Evolutionary conservation across 108 stramenopile species (phyloP).

Genomic region (Cyclotella cryptica): DNA sequence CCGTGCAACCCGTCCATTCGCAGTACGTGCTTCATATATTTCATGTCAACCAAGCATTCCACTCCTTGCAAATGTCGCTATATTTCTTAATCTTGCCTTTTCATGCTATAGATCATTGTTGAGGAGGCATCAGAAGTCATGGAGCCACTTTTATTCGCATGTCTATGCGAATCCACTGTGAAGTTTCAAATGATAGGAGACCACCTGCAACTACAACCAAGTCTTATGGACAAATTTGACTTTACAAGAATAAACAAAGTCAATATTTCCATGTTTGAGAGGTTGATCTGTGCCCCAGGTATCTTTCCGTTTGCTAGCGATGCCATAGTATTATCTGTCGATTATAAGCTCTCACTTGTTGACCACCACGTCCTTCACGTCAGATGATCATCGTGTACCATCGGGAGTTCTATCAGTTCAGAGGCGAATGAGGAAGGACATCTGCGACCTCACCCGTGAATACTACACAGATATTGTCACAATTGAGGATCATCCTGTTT

Average conservation of each 20-base stretch:
- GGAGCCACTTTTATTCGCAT: conserved; percentile 52
- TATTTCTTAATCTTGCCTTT: background rate
- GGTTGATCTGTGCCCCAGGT: conserved; percentile 38
- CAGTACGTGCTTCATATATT: background rate
- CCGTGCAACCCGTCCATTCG: conserved; percentile 49
- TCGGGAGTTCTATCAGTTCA: conserved; percentile 53
- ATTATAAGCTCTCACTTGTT: too few relatives aligned
- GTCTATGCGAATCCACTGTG: conserved; percentile 42
- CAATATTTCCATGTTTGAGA: conserved; percentile 55
- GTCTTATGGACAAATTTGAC: conserved; percentile 42
- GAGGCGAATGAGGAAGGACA: conserved; percentile 54
- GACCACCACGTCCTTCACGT: background rate
- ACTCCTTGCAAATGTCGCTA: background rate
- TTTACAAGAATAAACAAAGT: conserved; percentile 48
- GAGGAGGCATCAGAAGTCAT: conserved; percentile 59
- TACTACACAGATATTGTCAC: conserved; percentile 39
- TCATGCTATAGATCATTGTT: conserved; percentile 18
- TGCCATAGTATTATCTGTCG: background rate
- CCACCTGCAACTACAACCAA: conserved; percentile 52
- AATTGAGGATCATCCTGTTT: conserved; percentile 50
- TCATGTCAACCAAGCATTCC: background rate
- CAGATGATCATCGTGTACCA: conserved; percentile 43
- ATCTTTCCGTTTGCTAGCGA: background rate
- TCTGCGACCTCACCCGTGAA: conserved; percentile 54
- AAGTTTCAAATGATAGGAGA: conserved; percentile 62